These are phyloP conservation scores for Suhomyces choctaworum DNA, from an alignment of 1,139 yeast genomes.

Conservation along the genomic window DNA sequence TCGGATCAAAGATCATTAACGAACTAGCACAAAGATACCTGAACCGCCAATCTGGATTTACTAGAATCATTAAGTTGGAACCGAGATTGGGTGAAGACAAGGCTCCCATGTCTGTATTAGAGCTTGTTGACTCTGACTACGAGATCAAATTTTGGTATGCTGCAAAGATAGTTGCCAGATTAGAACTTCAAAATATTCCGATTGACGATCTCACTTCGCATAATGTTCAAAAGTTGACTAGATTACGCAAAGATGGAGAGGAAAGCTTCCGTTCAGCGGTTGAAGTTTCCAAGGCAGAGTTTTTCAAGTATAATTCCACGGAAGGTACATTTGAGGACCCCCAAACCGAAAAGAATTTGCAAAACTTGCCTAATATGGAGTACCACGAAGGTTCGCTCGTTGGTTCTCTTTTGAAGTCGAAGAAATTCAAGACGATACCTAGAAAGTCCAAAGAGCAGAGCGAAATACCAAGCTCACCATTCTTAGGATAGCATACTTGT, in stretches of 20 bases:
- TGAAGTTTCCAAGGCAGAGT: constrained; percentile 56
- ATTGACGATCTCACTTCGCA: constrained; percentile 59
- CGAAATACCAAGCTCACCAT: constrained; percentile 42
- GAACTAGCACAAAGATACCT: constrained; percentile 66
- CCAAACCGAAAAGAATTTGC: constrained; percentile 29
- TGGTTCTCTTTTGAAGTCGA: constrained; percentile 33
- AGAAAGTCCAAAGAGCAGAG: constrained; percentile 24
- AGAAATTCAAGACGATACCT: constrained; percentile 38
- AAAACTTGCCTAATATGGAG: constrained; percentile 35
- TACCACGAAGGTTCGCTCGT: constrained; percentile 28
- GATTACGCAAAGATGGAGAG: constrained; percentile 51
- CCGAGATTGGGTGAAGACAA: constrained; percentile 83
- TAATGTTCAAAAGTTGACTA: constrained; percentile 55
- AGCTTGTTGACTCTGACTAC: constrained; percentile 73
- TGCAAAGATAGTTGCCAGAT: constrained; percentile 79
- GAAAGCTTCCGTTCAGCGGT: constrained; percentile 61
- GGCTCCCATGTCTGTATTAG: constrained; percentile 88
- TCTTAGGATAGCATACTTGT: constrained; percentile 20
- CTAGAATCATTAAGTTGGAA: constrained; percentile 81
- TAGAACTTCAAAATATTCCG: constrained; percentile 64
- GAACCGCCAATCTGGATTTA: constrained; percentile 74
- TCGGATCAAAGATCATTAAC: constrained; percentile 59
- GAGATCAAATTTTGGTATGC: constrained; percentile 77
- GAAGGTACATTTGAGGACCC: constrained; percentile 27
- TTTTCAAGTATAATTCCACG: constrained; percentile 22